Base-by-base conservation (phyloP, 805 yeast species). In the Torulaspora microellipsoides region DNA sequence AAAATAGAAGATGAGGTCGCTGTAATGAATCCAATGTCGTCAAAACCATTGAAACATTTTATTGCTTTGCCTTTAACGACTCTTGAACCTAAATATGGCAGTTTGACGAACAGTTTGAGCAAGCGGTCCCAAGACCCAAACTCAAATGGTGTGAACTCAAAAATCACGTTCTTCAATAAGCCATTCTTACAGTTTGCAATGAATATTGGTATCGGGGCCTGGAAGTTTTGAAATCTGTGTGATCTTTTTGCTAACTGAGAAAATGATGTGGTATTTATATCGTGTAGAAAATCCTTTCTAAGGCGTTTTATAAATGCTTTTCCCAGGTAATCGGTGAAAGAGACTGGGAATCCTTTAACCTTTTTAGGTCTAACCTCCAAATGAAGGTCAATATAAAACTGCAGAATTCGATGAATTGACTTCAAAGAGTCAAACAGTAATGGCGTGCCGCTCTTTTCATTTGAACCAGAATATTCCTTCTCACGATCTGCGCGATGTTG, bases 311-410 rank as follows among this genome's bases (percentile, higher is more conserved):
- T 66, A 29, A 81, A 63, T 0, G 85, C 85, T 47, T 79, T 66
- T 0, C 85, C 86, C 83, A 85, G 78, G 53, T 80, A 81, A 54
- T 81, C 87, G 0, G 85, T 81, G 33, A 81, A 68, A 0, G 85
- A 77, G 0, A 79, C 63, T 14, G 71, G 71, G 52, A 75, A 78
- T 0, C 85, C 85, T 2, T 70, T 66, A 12, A 60, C 50, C 48
- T 72, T 77, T 50, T 81, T 80, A 2, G 73, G 58, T 30, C 76
- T 63, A 0, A 80, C 80, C 46, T 76, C 80, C 11, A 67, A 55
- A 49, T 78, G 83, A n/a, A 81, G 57, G 13, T 67, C 67, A 38
- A 70, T 69, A 53, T 81, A 81, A 51, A 77, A 78, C 15, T 66
- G 58, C 40, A 77, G 62, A 0, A 71, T 59, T 27, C 64, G 60